phyloP scores from a whole-genome alignment of 768 basidiomycete genomes.

The Pisolithus microcarpus region DNA sequence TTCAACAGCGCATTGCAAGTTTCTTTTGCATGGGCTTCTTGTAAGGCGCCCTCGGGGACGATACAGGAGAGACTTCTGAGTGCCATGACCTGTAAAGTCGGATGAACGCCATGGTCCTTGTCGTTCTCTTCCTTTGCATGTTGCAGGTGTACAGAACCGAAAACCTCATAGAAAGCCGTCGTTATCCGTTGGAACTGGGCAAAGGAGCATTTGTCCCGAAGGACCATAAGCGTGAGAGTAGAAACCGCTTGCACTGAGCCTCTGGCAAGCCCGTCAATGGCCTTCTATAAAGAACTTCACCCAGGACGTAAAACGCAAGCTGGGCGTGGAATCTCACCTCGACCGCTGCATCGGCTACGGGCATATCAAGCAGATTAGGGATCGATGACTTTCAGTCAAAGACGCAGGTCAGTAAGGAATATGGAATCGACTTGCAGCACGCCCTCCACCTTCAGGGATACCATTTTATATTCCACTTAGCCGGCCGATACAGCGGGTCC shows the following conservation, averaged over 20 bases:
- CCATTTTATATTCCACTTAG: too few relatives aligned
- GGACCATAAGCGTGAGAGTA: conserved; percentile 15
- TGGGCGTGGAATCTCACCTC: conserved; percentile 5
- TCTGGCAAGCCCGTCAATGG: conserved; percentile 14
- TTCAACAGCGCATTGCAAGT: conserved; percentile 3
- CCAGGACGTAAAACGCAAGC: not conserved
- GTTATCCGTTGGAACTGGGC: conserved; percentile 13
- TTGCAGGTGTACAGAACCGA: conserved; percentile 16
- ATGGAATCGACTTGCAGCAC: not conserved
- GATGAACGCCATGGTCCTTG: conserved; percentile 8
- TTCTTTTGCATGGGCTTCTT: not conserved
- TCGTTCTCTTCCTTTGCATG: conserved; percentile 4
- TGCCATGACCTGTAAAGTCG: conserved; percentile 12
- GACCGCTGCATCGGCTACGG: conserved; percentile 5
- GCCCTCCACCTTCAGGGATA: too few relatives aligned
- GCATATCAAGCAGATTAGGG: not conserved
- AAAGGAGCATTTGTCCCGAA: conserved; percentile 11
- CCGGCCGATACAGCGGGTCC: too few relatives aligned
- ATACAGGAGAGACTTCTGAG: conserved; percentile 13
- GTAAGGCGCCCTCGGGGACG: conserved; percentile 4
- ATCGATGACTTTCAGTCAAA: too few relatives aligned
- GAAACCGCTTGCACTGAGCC: conserved; percentile 16
- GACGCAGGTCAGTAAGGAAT: not conserved
- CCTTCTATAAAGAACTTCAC: conserved; percentile 6
- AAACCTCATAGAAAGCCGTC: conserved; percentile 14